A percentile compares a stretch with the other conserved stretches of the same genome.
Conservation (phyloP, 257 asterid genomes). For the Asclepias syriaca region DNA sequence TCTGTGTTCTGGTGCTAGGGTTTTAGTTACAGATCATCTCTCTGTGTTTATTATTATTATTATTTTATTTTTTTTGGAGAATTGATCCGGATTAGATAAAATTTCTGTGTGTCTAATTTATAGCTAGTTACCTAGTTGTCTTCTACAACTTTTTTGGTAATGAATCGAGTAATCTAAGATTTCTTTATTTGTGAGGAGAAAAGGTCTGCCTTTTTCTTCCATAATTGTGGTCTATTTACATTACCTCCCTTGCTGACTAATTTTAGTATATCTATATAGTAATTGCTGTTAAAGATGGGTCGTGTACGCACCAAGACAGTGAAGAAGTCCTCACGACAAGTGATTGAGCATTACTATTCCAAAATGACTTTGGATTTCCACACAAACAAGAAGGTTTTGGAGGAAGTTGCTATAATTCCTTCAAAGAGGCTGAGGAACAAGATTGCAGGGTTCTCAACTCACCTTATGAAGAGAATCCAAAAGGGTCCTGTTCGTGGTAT, state of each 20-base stretch:
- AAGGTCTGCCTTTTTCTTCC: not conserved
- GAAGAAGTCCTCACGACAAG: constrained; percentile 67
- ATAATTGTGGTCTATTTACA: too few relatives aligned
- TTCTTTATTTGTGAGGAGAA: not conserved
- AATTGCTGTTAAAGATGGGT: constrained; percentile 35
- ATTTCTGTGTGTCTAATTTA: not conserved
- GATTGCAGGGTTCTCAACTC: constrained; percentile 70
- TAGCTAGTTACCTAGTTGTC: not conserved
- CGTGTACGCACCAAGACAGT: constrained; percentile 78
- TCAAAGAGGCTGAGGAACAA: constrained; percentile 76
- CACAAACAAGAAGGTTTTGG: constrained; percentile 63
- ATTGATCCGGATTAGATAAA: not conserved
- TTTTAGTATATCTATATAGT: not conserved
- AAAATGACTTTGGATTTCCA: constrained; percentile 61
- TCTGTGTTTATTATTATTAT: too few relatives aligned
- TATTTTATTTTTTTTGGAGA: not conserved
- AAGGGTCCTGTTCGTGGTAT: constrained; percentile 68
- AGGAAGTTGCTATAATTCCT: constrained; percentile 64
- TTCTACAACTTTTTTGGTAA: not conserved
- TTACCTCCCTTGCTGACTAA: not conserved
- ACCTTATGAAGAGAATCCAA: constrained; percentile 69
- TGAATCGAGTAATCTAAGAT: not conserved
- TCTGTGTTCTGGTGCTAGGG: not conserved
- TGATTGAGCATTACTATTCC: constrained; percentile 59
- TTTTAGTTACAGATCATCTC: not conserved